Evolutionary conservation across 202 grass and related monocot genomes (phyloP).

Genomic region (Schoenoplectus tabernaemontani): DNA sequence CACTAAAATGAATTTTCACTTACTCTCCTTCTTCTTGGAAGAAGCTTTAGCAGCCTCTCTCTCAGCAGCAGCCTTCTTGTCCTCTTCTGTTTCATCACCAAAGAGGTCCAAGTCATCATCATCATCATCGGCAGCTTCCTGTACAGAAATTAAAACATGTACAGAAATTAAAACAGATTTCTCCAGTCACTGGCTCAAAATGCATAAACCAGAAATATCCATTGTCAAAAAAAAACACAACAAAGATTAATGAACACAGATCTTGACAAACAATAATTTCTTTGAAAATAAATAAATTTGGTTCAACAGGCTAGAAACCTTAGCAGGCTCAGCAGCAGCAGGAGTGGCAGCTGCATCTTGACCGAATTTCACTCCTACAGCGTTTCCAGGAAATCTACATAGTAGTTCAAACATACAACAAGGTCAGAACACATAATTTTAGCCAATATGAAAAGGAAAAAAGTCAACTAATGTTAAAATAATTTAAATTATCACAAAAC

Average conservation of each 20-base stretch:
- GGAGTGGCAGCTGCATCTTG: conserved; percentile 33
- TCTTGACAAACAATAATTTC: not conserved
- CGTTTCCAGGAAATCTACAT: conserved; percentile 70
- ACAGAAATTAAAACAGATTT: not conserved
- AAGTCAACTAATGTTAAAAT: not conserved
- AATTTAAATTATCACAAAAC: not conserved
- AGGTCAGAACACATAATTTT: not conserved
- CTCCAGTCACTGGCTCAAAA: not conserved
- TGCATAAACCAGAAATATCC: not conserved
- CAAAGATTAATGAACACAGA: not conserved
- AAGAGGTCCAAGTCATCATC: conserved; percentile 84
- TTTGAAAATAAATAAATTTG: not conserved
- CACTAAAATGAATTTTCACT: conserved; percentile 13
- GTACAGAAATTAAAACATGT: not conserved
- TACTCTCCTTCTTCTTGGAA: conserved; percentile 94
- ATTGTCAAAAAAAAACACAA: not conserved
- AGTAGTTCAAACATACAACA: not conserved
- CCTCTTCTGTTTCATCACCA: conserved; percentile 93
- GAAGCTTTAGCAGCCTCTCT: conserved; percentile 75
- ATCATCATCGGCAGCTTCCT: conserved; percentile 60
- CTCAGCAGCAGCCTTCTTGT: conserved; percentile 81
- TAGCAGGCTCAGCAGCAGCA: conserved; percentile 28
- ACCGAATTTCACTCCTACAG: conserved; percentile 54
- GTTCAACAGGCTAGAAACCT: conserved; percentile 29
- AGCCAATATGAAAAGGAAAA: not conserved